Base-by-base conservation (phyloP, 1,284 basidiomycete species). In the Trametes versicolor region DNA sequence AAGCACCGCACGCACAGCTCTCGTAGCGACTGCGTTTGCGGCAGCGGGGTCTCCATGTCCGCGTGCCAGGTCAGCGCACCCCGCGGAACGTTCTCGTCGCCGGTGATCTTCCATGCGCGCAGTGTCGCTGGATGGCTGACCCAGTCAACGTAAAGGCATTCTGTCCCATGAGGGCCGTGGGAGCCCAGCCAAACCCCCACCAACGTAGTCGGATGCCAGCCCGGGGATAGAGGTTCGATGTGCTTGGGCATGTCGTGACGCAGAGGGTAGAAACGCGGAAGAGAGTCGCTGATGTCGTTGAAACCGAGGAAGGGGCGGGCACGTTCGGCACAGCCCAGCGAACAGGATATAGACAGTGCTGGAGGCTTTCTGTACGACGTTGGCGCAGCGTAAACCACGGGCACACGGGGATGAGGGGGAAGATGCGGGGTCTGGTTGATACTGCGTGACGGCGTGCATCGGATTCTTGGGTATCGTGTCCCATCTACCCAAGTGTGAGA, bases 101-200 rank as follows among this genome's bases (percentile, higher is more conserved):
- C 75, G 0, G 74, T 76, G 48, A 76, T 66, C 62, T 75, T 76
- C 66, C 68, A 69, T 12, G 72, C 75, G 7, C 55, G 65, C 21
- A 76, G 34, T 17, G 54, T 60, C 15, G 56, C 32, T 9, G 32
- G 36, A 4, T 23, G 32, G n/a, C 59, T 23, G 27, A 64, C 55
- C 65, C 63, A 70, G 9, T 70, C 62, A 15, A 75, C 29, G 45
- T 63, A 73, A 4, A 76, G 59, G 25, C 70, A 69, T 59, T 76
- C 71, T 4, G 73, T 75, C 15, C 73, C 72, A 51, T 75, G 74
- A 0, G 69, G 65, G 0, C 68, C 71, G 54, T 75, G 73, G 10
- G 70, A 63, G 3, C 73, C 75, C 27, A 76, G 64, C 75, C 75
- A 76, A 2, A 76, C 59, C 1, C 75, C 75, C n/a, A 47, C 62